Percentiles rank a stretch among this genome's conserved stretches.
Conservation (phyloP, 169 alveolate species). For the Cystoisospora suis region DNA sequence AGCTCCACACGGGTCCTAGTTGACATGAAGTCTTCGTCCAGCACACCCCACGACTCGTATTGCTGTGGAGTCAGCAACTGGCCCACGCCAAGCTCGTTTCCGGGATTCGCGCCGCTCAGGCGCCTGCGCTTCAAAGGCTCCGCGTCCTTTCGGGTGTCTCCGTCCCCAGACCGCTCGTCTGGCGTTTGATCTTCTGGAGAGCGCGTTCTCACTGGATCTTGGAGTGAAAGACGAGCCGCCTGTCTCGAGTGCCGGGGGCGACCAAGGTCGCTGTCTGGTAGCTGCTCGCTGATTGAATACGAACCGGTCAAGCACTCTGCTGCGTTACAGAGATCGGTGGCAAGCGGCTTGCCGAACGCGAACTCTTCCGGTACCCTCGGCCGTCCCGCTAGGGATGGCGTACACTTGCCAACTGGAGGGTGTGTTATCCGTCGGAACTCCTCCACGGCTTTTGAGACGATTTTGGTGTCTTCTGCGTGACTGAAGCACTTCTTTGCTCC, state of each 20-base stretch:
- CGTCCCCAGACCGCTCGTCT: neutral
- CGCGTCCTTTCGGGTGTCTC: neutral
- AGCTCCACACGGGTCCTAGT: neutral
- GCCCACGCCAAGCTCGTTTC: slow-evolving; percentile 1
- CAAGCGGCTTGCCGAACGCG: neutral
- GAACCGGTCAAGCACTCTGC: neutral
- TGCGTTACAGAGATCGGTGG: neutral
- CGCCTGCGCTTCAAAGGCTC: neutral
- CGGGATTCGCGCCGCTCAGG: slow-evolving; percentile 2
- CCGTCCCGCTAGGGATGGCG: neutral
- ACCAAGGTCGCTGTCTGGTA: slow-evolving; percentile 27
- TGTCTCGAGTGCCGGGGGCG: neutral
- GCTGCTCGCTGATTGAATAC: slow-evolving; percentile 25
- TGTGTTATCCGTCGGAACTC: neutral
- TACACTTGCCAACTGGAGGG: slow-evolving; percentile 3
- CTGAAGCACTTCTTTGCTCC: neutral
- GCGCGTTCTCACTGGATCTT: no score
- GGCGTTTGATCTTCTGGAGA: neutral
- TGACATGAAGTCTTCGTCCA: slow-evolving; percentile 5
- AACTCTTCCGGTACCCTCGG: slow-evolving; percentile 11
- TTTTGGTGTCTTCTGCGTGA: neutral
- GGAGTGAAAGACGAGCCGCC: neutral
- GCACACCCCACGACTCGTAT: neutral
- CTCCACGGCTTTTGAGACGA: neutral
- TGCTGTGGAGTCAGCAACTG: slow-evolving; percentile 1